Base-by-base conservation (phyloP, 192 early-diverging fungal species). In the Podila epicladia region DNA sequence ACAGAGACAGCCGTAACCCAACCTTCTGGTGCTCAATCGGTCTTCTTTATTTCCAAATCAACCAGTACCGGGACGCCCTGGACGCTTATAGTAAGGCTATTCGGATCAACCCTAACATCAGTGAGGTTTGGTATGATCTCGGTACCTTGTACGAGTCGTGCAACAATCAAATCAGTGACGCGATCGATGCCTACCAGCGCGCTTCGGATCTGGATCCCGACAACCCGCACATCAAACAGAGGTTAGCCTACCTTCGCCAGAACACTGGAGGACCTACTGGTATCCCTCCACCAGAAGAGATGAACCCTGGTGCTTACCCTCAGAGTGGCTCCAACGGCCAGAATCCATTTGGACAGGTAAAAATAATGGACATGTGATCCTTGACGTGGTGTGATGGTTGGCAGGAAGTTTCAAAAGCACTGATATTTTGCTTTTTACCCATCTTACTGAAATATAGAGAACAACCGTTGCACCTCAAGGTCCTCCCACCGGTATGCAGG, bases 21-120 rank as follows among this genome's bases (percentile, higher is more conserved):
- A 95, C 93, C 11, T 98, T 98, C 77, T 99, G 98, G 98, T 98
- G 96, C 82, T 98, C 97, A 2, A 99, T 99, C 73, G 98, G 98
- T 60, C 96, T 98, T 0, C 83, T 99, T 6, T 99, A 99, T 74
- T 99, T 94, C 86, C 95, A 98, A 75, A 97, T 98, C 64, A 96
- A 93, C 64, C 95, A 96, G 88, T 97, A 95, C 75, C 86, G 94
- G 13, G 97, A 99, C 79, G 98, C 98, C 0, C 85, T 98, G 38
- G 97, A 99, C 83, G 98, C 98, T 19, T 99, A 98, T 78, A 95
- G 92, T 74, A 90, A 95, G 17, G 98, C 97, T 3, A 96, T 98
- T 67, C 92, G 95, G 58, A 87, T 98, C 49, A 96, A 96, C 79
- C 95, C 98, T 41, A 92, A 94, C 66, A 93, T 98, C 69, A 93